phyloP scores from a whole-genome alignment of 2,329 filamentous ascomycete genomes.

The Dissoconium aciculare region DNA sequence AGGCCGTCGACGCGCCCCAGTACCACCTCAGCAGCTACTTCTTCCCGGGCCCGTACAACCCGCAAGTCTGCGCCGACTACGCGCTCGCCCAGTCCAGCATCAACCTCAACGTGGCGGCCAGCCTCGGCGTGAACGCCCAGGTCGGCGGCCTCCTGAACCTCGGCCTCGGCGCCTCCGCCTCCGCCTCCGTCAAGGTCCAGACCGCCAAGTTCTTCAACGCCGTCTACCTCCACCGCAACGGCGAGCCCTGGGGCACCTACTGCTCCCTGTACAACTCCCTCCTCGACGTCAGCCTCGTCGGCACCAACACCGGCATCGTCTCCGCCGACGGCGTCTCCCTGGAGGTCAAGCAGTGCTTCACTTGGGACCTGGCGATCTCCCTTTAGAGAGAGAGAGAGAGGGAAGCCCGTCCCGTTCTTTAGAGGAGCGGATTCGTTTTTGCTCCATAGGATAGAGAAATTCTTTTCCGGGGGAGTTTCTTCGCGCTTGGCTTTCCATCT shows the following conservation, averaged over 20 bases:
- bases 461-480: no score
- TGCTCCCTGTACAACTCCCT: conserved; percentile 17
- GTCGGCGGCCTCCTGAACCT: no score
- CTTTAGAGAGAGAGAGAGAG: no score
- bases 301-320: conserved; percentile 5
- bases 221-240: conserved; percentile 18
- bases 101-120: conserved; percentile 7
- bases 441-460: no score
- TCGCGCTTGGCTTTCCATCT: no score
- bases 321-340: no score
- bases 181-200: conserved; percentile 12
- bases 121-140: no score
- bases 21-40: conserved; percentile 17
- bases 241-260: conserved; percentile 17
- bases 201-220: conserved; percentile 21
- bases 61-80: conserved; percentile 16
- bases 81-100: conserved; percentile 8
- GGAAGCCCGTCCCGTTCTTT: no score
- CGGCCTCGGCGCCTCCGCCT: no score
- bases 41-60: conserved; percentile 22
- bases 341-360: no score
- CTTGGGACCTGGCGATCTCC: no score
- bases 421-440: no score
- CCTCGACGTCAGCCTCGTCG: conserved; percentile 5
- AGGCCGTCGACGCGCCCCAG: conserved; percentile 9